Conservation (phyloP, 2,329 filamentous ascomycete genomes). For the Exophiala bonariae region DNA sequence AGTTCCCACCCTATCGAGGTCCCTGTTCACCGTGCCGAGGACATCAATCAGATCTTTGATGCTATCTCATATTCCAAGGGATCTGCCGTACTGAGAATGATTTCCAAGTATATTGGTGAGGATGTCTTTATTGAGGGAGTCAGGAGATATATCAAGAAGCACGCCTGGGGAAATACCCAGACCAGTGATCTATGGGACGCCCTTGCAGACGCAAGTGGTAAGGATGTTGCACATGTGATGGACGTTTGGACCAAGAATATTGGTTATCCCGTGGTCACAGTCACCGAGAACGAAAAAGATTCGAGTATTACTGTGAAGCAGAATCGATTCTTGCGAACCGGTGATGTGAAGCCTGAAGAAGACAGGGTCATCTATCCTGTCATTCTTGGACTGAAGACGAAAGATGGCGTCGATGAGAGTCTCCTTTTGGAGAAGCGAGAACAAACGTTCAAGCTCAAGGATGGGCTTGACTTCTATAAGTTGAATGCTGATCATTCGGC, state of each 20-base stretch:
- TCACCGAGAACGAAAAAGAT: conserved; percentile 71
- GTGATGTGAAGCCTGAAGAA: conserved; percentile 90
- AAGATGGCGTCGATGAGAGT: conserved; percentile 77
- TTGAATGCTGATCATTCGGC: conserved; percentile 92
- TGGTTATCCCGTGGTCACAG: conserved; percentile 85
- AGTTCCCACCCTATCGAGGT: conserved; percentile 97
- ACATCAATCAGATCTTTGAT: conserved; percentile 98
- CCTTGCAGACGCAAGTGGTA: conserved; percentile 83
- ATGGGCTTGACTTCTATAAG: conserved; percentile 84
- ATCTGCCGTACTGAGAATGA: conserved; percentile 94
- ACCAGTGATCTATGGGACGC: conserved; percentile 90
- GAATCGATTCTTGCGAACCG: conserved; percentile 90
- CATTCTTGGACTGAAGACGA: conserved; percentile 80
- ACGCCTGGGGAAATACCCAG: conserved; percentile 93
- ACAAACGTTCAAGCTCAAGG: conserved; percentile 72
- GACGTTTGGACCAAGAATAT: conserved; percentile 97
- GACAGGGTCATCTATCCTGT: conserved; percentile 86
- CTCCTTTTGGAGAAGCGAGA: conserved; percentile 73
- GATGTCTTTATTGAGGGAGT: conserved; percentile 92
- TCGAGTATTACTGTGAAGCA: conserved; percentile 84
- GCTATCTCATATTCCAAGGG: conserved; percentile 97
- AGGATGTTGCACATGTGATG: conserved; percentile 87
- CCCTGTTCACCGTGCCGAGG: conserved; percentile 89
- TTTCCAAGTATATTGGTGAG: conserved; percentile 91
- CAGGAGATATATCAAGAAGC: conserved; percentile 87